Percentiles rank a stretch among this genome's conserved stretches.
Conservation (phyloP, 495 filamentous ascomycete genomes). For the Podospora anserina region DNA sequence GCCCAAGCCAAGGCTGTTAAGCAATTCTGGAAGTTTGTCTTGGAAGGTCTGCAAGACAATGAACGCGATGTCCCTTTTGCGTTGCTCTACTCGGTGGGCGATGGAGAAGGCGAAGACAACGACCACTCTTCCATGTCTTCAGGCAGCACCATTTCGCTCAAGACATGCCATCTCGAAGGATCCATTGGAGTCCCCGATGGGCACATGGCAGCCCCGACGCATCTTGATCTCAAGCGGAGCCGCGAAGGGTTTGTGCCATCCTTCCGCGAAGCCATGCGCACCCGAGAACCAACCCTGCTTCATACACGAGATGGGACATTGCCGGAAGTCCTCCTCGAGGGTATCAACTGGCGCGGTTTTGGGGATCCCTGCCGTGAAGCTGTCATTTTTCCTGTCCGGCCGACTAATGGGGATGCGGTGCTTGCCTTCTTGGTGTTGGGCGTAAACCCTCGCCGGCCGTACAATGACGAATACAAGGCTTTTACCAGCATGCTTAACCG, state of each 20-base stretch:
- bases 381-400: constrained; percentile 45
- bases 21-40: constrained; percentile 50
- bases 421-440: constrained; percentile 45
- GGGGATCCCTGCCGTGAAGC: constrained; percentile 34
- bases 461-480: constrained; percentile 41
- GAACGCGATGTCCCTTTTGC: constrained; percentile 52
- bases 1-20: constrained; percentile 56
- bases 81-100: constrained; percentile 52
- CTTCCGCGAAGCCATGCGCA: constrained; percentile 53
- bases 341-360: constrained; percentile 37
- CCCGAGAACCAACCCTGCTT: constrained; percentile 52
- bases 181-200: constrained; percentile 53
- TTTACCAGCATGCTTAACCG: constrained; percentile 57
- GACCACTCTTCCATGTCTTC: constrained; percentile 58
- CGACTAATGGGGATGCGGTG: constrained; percentile 38
- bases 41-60: constrained; percentile 50
- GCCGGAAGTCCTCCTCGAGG: constrained; percentile 39
- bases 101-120: constrained; percentile 40
- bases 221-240: constrained; percentile 54
- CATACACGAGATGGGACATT: constrained; percentile 54
- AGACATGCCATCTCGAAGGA: constrained; percentile 53
- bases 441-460: constrained; percentile 43
- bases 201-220: constrained; percentile 47
- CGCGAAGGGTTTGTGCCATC: constrained; percentile 56
- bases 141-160: constrained; percentile 51